These are phyloP conservation scores for Corinectria fuckeliana DNA, from an alignment of 2,329 filamentous ascomycete species.

Conservation along the genomic window DNA sequence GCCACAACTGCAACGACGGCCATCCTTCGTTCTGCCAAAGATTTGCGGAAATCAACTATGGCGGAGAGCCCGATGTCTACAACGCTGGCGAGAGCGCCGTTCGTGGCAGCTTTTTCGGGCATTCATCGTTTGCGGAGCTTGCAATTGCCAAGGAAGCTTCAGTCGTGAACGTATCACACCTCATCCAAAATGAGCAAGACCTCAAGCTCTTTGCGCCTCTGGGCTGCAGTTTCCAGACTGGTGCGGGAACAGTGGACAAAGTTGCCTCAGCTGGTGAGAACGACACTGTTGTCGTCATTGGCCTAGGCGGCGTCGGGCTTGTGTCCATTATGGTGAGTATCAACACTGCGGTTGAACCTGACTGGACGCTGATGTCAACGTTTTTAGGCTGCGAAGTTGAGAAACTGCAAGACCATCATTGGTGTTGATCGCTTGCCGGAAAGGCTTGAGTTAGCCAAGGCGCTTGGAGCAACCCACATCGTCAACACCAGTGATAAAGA, in stretches of 20 bases:
- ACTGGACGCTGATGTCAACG: background rate
- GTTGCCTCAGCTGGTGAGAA: background rate
- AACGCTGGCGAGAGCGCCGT: background rate
- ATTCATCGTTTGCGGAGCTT: background rate
- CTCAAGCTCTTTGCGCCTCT: background rate
- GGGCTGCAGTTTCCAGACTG: background rate
- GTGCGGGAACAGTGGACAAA: slow-evolving; percentile 9
- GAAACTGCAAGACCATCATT: slow-evolving; percentile 9
- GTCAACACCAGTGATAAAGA: slow-evolving; percentile 3
- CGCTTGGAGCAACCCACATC: slow-evolving; percentile 9
- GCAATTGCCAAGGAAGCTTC: background rate
- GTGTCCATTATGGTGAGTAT: slow-evolving; percentile 3
- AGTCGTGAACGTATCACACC: background rate
- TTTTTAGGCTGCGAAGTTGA: slow-evolving; percentile 6
- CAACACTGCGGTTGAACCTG: background rate
- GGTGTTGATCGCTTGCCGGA: slow-evolving; percentile 7
- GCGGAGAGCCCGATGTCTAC: background rate
- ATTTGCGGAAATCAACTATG: background rate
- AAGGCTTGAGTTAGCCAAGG: slow-evolving; percentile 12
- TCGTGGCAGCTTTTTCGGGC: background rate
- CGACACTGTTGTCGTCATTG: background rate
- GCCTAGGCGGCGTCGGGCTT: slow-evolving; percentile 11
- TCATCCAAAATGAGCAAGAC: background rate
- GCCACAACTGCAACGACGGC: background rate
- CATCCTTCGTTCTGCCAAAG: background rate